Evolutionary conservation across 2,329 filamentous ascomycete species (phyloP), one percentile per base, ranked within the genome.

Genomic region (Colletotrichum trifolii): DNA sequence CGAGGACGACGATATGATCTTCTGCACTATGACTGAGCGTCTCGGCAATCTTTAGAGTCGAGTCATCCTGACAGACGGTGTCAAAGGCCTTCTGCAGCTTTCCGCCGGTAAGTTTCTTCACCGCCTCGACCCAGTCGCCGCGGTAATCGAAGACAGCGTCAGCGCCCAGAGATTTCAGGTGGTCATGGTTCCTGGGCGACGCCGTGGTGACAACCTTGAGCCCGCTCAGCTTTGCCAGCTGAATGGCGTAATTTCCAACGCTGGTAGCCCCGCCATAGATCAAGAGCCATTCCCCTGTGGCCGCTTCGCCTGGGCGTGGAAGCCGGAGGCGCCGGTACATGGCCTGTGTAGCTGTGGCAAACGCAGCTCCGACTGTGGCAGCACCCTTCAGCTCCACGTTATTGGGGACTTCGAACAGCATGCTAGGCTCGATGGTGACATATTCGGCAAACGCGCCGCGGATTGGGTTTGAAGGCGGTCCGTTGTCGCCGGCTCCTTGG

Each of bases 141-240:
- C 70, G 73, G 73, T 86, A 83, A 73, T 87, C 82, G 64, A 85
- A 79, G 11, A 75, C 77, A 8, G 71, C 70, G 35, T 79, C 79
- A 7, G 83, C 83, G 12, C 84, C 84, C 6, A 80, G 75, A 0
- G 70, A 72, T 55, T 74, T 72, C 25, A 81, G 75, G 9, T 79
- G 74, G 1, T 72, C 76, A 42, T 74, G 73, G 67, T 82, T 82
- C 25, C 65, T 64, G 2, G 73, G 70, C 9, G 55, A 58, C 0
- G 45, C 55, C 6, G 55, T 58, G 5, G 55, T 36, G 17, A 62
- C 12, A 0, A 58, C 43, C 6, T 13, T 34, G 17, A 54, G 17
- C 0, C 59, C 59, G 33, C 40, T 52, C 17, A 53, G n/a, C 45
- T 58, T 62, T 0, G 42, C 59, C 33, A 56, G 17, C 42, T 62